Conservation (phyloP, 306 rosid genomes). For the Arachis hypogaea region DNA sequence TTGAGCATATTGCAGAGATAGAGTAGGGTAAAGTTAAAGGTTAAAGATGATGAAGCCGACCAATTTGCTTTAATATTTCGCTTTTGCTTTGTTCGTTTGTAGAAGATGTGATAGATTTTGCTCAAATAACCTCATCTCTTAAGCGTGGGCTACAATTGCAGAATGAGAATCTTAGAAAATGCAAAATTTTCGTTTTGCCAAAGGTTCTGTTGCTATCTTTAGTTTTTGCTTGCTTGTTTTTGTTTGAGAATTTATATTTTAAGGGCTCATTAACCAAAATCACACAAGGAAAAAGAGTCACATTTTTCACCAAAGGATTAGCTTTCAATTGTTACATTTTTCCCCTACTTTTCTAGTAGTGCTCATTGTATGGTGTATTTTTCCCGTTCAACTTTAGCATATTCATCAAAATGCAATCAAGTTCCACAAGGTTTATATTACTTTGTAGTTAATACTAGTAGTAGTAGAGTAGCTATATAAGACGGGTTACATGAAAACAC, state of each 20-base stretch:
- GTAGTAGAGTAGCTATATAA: background rate
- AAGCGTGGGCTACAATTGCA: conserved; percentile 28
- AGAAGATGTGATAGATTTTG: conserved; percentile 38
- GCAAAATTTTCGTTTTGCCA: conserved; percentile 25
- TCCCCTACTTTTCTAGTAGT: background rate
- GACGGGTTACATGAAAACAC: conserved; percentile 42
- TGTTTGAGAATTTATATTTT: conserved; percentile 3
- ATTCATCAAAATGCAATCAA: conserved; percentile 35
- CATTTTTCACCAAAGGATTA: conserved; percentile 21
- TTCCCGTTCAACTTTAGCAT: conserved; percentile 10
- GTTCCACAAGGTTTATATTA: conserved; percentile 22
- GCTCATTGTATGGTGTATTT: conserved; percentile 10
- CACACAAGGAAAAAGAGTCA: background rate
- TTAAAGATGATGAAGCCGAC: conserved; percentile 62
- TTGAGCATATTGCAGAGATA: conserved; percentile 35
- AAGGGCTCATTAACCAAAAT: conserved; percentile 7
- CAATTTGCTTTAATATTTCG: conserved; percentile 37
- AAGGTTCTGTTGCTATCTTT: conserved; percentile 24
- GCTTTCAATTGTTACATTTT: conserved; percentile 9
- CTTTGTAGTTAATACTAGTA: background rate
- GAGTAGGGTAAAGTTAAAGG: conserved; percentile 54
- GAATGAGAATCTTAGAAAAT: conserved; percentile 35
- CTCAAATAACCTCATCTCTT: conserved; percentile 27
- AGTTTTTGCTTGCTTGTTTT: conserved; percentile 21
- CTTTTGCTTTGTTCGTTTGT: conserved; percentile 49